Conservation (phyloP, 495 filamentous ascomycete species). For the Talaromyces liani region DNA sequence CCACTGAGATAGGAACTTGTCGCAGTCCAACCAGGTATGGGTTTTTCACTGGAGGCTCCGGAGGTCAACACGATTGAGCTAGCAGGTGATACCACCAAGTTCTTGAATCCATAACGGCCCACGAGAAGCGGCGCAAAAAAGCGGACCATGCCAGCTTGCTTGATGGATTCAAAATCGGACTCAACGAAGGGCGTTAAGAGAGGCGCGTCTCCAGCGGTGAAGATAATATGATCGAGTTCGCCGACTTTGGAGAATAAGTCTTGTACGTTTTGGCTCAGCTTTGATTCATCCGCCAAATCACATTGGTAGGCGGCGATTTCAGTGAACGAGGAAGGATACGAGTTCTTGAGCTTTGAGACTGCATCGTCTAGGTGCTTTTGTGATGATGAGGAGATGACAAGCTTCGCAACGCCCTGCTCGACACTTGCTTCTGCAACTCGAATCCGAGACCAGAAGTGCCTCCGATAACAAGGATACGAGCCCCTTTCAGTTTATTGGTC, state of each 20-base stretch:
- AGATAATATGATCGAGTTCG: not conserved
- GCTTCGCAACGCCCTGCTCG: not conserved
- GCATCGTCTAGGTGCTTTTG: not conserved
- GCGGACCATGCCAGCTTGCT: too few relatives aligned
- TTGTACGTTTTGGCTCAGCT: not conserved
- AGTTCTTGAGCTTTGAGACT: not conserved
- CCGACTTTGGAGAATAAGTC: not conserved
- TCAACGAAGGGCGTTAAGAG: not conserved
- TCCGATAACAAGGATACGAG: not conserved
- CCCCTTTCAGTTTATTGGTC: not conserved
- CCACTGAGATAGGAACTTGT: too few relatives aligned
- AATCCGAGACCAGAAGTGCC: not conserved
- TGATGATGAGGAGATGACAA: not conserved
- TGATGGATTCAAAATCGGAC: not conserved
- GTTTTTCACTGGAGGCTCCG: too few relatives aligned
- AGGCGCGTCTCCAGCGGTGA: not conserved
- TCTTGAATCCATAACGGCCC: too few relatives aligned
- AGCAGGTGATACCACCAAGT: too few relatives aligned
- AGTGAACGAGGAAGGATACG: not conserved
- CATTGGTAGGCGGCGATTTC: not conserved
- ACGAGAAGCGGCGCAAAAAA: too few relatives aligned
- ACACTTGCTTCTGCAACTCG: not conserved
- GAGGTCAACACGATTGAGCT: too few relatives aligned
- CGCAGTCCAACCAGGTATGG: too few relatives aligned
- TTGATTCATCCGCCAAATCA: not conserved